These are phyloP conservation scores for Garcia nutans DNA, from an alignment of 345 rosid genomes.

Conservation along the genomic window DNA sequence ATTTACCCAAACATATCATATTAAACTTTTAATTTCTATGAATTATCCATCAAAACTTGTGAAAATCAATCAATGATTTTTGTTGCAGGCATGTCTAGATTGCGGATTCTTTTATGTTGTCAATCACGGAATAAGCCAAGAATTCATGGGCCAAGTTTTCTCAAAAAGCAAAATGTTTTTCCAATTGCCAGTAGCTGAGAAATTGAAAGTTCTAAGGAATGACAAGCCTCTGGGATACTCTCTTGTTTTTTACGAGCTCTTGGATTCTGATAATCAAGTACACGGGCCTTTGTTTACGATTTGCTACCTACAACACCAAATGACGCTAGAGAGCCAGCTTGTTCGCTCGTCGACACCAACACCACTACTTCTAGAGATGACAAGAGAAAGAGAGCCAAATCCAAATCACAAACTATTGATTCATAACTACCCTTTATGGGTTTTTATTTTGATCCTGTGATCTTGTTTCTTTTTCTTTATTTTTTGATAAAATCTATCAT, in stretches of 20 bases:
- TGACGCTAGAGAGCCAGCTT: constrained; percentile 71
- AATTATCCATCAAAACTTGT: too few relatives aligned
- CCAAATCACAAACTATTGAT: constrained; percentile 64
- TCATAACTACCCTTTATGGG: too few relatives aligned
- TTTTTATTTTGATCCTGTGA: too few relatives aligned
- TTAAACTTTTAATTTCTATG: too few relatives aligned
- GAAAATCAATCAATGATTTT: not conserved
- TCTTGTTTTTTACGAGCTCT: constrained; percentile 60
- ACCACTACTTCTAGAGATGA: constrained; percentile 38
- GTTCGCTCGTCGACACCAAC: constrained; percentile 49
- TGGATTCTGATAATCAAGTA: constrained; percentile 64
- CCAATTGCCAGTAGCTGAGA: constrained; percentile 49
- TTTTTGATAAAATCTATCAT: too few relatives aligned
- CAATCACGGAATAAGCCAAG: constrained; percentile 70
- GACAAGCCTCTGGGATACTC: constrained; percentile 73
- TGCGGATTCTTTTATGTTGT: constrained; percentile 76
- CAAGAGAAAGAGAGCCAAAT: constrained; percentile 54
- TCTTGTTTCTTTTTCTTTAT: too few relatives aligned
- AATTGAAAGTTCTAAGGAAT: constrained; percentile 70
- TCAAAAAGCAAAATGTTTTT: constrained; percentile 61
- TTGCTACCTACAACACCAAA: constrained; percentile 74
- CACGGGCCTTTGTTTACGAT: constrained; percentile 81
- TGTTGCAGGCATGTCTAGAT: constrained; percentile 71
- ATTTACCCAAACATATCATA: constrained; percentile 57
- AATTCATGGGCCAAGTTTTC: constrained; percentile 64